Conservation (phyloP, 2,329 filamentous ascomycete species). For the Camillea tinctor region DNA sequence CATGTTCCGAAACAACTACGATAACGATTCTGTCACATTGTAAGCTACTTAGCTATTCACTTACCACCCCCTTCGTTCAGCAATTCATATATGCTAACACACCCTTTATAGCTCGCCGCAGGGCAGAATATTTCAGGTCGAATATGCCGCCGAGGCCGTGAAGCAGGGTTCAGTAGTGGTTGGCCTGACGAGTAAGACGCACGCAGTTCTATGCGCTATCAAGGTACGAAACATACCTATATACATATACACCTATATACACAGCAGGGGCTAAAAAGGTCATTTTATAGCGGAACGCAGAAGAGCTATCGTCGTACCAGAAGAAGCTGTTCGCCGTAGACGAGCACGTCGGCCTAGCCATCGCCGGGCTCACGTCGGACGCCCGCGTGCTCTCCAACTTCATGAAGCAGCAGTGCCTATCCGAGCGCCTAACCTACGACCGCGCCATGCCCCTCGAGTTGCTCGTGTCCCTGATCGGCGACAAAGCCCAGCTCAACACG, state of each 20-base stretch:
- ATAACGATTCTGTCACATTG: slow-evolving; percentile 99
- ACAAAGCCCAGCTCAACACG: slow-evolving; percentile 96
- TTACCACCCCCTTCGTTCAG: slow-evolving; percentile 5
- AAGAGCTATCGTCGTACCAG: slow-evolving; percentile 99
- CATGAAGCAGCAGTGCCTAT: slow-evolving; percentile 99
- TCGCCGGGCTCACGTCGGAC: slow-evolving; percentile 95
- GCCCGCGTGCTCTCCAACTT: slow-evolving; percentile 99
- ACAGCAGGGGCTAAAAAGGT: slow-evolving; percentile 1
- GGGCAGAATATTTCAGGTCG: slow-evolving; percentile 98
- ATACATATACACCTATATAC: neutral
- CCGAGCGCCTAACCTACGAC: slow-evolving; percentile 92
- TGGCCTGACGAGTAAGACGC: slow-evolving; percentile 95
- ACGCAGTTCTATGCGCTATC: slow-evolving; percentile 90
- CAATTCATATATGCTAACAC: slow-evolving; percentile 19
- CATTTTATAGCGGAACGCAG: slow-evolving; percentile 80
- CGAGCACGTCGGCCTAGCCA: slow-evolving; percentile 91
- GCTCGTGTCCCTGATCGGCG: slow-evolving; percentile 87
- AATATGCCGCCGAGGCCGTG: slow-evolving; percentile 97
- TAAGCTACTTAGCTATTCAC: slow-evolving; percentile 47
- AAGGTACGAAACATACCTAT: slow-evolving; percentile 65
- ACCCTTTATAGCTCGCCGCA: slow-evolving; percentile 76
- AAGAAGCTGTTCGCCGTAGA: slow-evolving; percentile 98
- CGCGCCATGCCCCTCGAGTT: slow-evolving; percentile 87
- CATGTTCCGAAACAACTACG: slow-evolving; percentile 99
- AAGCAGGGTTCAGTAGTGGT: slow-evolving; percentile 99